Base-by-base conservation (phyloP, 176 grass and related monocot genomes). In the Phoenix dactylifera region DNA sequence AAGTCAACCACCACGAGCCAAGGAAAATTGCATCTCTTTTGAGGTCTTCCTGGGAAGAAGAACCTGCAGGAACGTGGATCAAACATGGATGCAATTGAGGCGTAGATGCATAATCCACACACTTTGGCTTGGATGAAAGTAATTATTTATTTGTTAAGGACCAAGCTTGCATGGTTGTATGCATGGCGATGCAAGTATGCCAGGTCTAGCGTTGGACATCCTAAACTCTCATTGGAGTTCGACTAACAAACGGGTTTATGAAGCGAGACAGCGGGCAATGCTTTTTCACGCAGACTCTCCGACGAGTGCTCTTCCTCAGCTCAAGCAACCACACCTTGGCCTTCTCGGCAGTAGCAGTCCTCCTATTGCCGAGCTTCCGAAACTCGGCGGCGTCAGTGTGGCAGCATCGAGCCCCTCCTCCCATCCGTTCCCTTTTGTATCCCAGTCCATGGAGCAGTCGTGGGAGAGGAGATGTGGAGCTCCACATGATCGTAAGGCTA, bases 281-380 rank as follows among this genome's bases (percentile, higher is more conserved):
- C 61, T 14, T 63, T 76, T 63, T 76, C 51, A 82, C 64, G 22
- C 60, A 39, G 24, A 54, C 58, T 66, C 80, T 81, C 23, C n/a
- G n/a, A n/a, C 85, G 55, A 0, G 55, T 56, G 20, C 64, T 86
- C 66, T 57, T 89, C 64, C 80, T 78, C 16, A 76, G 74, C 69
- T 63, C 28, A 26, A 65, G 60, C 63, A 78, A 66, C 74, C 77
- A 64, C 17, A 81, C 73, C 51, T 82, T 66, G 9, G 52, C 24
- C 52, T 79, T 73, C 67, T 89, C 78, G 17, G 66, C 78, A 30
- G 60, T 26, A 18, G 29, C 82, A 1, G 72, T 77, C 2, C 72
- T 67, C 7, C 68, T 58, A 75, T 76, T 83, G 7, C 63, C 35
- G 65, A 79, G 77, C 49, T 65, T 63, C 49, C 24, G 71, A 48